Evolutionary conservation across 2,329 filamentous ascomycete species (phyloP).

Genomic region (Thermoascus crustaceus): DNA sequence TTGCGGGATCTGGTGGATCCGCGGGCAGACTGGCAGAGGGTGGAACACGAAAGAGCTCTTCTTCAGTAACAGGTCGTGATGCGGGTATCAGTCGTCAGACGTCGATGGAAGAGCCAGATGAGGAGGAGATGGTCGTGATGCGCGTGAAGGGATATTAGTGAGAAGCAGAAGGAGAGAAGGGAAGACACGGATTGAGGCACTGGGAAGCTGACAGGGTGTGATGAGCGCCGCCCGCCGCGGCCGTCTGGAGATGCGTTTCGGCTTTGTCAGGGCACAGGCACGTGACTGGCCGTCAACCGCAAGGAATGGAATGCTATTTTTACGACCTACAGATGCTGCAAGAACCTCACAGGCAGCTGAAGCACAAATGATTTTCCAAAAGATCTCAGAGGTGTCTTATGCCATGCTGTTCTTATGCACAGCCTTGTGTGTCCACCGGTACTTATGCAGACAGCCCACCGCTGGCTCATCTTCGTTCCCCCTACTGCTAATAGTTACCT

Average conservation of each 20-base stretch:
- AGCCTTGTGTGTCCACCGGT: no score
- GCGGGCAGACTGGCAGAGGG: slow-evolving; percentile 12
- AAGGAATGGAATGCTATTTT: slow-evolving; percentile 1
- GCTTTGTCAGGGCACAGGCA: slow-evolving; percentile 17
- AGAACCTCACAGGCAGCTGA: no score
- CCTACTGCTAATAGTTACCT: not conserved
- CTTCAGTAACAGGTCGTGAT: no score
- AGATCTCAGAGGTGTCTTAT: not conserved
- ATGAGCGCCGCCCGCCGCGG: no score
- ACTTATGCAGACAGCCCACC: not conserved
- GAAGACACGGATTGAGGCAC: no score
- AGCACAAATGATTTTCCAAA: not conserved
- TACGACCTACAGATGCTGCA: no score
- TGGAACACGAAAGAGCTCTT: no score
- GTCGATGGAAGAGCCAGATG: slow-evolving; percentile 1
- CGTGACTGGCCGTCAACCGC: slow-evolving; percentile 12
- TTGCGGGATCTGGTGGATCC: slow-evolving; percentile 11
- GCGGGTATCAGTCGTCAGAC: no score
- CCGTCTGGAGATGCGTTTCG: slow-evolving; percentile 19
- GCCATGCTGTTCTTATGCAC: not conserved
- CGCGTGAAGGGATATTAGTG: slow-evolving; percentile 4
- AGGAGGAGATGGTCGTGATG: slow-evolving; percentile 3
- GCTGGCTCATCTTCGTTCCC: not conserved
- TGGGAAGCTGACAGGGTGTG: slow-evolving; percentile 19
- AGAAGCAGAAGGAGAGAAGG: slow-evolving; percentile 5